Conservation (phyloP, 2,329 filamentous ascomycete species). For the Ciborinia camelliae region DNA sequence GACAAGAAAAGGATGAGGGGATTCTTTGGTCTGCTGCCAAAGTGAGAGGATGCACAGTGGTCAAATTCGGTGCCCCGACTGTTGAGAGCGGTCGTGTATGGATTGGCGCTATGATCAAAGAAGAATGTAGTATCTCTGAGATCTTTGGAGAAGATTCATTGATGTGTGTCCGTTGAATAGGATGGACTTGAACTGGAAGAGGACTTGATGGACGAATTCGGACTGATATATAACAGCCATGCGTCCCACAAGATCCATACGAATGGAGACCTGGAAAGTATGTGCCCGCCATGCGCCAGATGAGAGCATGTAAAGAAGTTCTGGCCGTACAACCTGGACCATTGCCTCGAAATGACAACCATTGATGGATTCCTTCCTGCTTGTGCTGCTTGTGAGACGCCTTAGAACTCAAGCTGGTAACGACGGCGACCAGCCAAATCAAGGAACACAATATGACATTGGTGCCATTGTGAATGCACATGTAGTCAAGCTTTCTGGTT, state of each 20-base stretch:
- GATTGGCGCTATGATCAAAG: constrained; percentile 70
- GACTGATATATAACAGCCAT: neutral
- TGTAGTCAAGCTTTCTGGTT: neutral
- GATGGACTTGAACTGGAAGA: neutral
- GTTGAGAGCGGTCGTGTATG: constrained; percentile 80
- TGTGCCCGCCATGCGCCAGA: neutral
- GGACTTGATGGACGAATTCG: neutral
- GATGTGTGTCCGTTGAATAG: constrained; percentile 61
- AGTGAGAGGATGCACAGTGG: constrained; percentile 77
- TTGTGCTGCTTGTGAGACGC: neutral
- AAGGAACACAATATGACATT: neutral
- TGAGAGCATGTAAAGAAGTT: neutral
- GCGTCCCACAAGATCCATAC: neutral
- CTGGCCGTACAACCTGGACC: neutral
- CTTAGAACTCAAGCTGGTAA: neutral
- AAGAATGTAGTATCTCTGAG: constrained; percentile 67
- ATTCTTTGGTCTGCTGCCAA: constrained; percentile 80
- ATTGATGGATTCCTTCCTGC: neutral
- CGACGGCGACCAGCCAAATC: neutral
- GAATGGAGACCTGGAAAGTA: neutral
- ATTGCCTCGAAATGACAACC: neutral
- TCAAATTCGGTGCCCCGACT: constrained; percentile 83
- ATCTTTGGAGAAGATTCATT: constrained; percentile 78
- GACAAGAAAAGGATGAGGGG: constrained; percentile 55
- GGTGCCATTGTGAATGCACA: neutral